These are phyloP conservation scores for Pugionium dolabratum DNA, from an alignment of 345 rosid species.

Conservation along the genomic window DNA sequence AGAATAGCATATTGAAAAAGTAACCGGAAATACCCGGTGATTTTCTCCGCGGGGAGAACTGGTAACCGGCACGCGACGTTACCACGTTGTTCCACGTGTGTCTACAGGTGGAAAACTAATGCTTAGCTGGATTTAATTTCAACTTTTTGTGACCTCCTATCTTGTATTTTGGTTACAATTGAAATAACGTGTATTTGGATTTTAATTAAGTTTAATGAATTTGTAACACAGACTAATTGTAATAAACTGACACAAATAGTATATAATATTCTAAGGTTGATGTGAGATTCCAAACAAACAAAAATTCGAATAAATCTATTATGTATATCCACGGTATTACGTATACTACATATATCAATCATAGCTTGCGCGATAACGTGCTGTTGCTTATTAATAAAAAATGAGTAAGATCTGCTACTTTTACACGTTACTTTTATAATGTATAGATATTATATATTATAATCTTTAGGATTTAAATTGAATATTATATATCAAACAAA, in stretches of 20 bases:
- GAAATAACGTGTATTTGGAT: too few relatives aligned
- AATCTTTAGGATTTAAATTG: neutral
- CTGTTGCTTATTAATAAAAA: too few relatives aligned
- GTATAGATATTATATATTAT: neutral
- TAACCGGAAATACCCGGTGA: constrained; percentile 28
- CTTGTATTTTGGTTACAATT: too few relatives aligned
- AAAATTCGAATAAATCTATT: too few relatives aligned
- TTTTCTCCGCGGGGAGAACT: neutral
- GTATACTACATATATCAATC: too few relatives aligned
- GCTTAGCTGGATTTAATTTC: constrained; percentile 17
- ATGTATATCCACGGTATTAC: too few relatives aligned
- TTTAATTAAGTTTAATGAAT: too few relatives aligned
- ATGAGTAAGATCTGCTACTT: neutral
- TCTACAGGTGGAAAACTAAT: neutral
- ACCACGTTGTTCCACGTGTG: constrained; percentile 9
- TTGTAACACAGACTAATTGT: too few relatives aligned
- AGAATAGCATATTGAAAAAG: constrained; percentile 1
- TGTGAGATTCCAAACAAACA: too few relatives aligned
- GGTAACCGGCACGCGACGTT: constrained; percentile 29
- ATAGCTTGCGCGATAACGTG: too few relatives aligned
- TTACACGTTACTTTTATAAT: neutral
- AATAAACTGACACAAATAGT: too few relatives aligned
- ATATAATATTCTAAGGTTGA: too few relatives aligned
- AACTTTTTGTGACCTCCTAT: neutral
- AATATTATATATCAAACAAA: neutral